Base-by-base conservation (phyloP, 805 yeast genomes). In the Suhomyces xylopsoci region DNA sequence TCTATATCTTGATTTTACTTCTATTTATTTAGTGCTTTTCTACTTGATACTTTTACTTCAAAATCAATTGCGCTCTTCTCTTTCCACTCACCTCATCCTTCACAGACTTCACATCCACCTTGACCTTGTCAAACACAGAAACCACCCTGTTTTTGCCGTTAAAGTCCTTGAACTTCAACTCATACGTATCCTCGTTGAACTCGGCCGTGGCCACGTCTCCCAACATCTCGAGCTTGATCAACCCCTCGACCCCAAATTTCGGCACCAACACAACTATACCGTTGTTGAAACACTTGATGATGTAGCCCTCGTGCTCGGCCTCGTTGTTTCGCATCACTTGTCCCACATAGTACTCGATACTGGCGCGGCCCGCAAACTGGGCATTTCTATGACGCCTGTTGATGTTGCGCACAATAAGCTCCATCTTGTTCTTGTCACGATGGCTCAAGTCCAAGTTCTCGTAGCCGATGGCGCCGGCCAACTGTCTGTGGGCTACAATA, bases 331-430 rank as follows among this genome's bases (percentile, higher is more conserved):
- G 88, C 88, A 94, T 88, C 42, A 93, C 97, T 74, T 94, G 98
- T 7, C 99, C 99, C 48, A 94, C 99, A 64, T 90, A 94, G 72
- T 94, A 94, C 68, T 94, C 99, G 55, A 94, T 90, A 66, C 96
- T 88, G 19, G 99, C 97, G 66, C 99, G 82, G 38, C 99, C 99
- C 1, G 99, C 99, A 77, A 93, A 89, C 72, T 94, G 99, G 0
- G 99, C 99, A 67, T 94, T 94, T 71, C 99, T 84, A 69, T 94
- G 99, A 60, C 97, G 86, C 61, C 81, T 85, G 75, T 94, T 94
- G 65, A 94, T 92, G 66, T 94, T 94, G 60, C 84, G 83, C 62
- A 92, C 91, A 54, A 94, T 84, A 57, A 83, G 68, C 58, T 93
- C 97, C 92, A 94, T 89, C 74, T 90, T 90, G 63, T 76, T 77